phyloP scores from a whole-genome alignment of 1,284 basidiomycete genomes.

The Porogramme epimiltina region DNA sequence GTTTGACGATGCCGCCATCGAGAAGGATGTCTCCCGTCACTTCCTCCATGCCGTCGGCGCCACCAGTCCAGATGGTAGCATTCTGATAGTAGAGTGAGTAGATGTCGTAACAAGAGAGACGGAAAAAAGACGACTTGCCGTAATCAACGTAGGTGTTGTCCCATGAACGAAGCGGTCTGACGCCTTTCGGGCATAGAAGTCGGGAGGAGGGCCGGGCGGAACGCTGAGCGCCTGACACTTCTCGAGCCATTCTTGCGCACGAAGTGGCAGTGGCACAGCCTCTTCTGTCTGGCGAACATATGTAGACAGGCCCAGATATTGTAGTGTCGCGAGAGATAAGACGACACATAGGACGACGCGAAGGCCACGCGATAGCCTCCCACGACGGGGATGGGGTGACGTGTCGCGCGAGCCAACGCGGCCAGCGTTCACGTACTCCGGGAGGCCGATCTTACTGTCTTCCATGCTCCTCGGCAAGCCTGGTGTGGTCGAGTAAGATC shows the following conservation, averaged over 20 bases:
- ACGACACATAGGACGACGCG: neutral
- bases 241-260: slow-evolving; percentile 30
- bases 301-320: neutral
- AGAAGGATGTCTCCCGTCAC: slow-evolving; percentile 55
- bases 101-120: neutral
- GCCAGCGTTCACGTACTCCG: neutral
- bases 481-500: too few species aligned
- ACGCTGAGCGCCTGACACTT: slow-evolving; percentile 42
- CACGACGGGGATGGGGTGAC: neutral
- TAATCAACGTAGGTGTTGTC: slow-evolving; percentile 52
- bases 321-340: neutral
- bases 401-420: neutral
- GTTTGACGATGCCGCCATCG: slow-evolving; percentile 55
- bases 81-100: slow-evolving; percentile 44
- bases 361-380: neutral
- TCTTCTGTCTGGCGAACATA: neutral
- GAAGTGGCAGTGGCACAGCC: slow-evolving; percentile 19
- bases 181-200: slow-evolving; percentile 50
- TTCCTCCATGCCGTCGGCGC: slow-evolving; percentile 51
- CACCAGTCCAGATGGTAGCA: slow-evolving; percentile 67
- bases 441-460: neutral
- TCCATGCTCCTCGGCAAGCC: too few species aligned
- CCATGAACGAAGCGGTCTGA: slow-evolving; percentile 72
- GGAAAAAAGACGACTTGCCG: slow-evolving; percentile 3
- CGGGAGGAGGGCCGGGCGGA: slow-evolving; percentile 42